phyloP scores from a whole-genome alignment of 2,329 filamentous ascomycete species.

The Nemania diffusa region DNA sequence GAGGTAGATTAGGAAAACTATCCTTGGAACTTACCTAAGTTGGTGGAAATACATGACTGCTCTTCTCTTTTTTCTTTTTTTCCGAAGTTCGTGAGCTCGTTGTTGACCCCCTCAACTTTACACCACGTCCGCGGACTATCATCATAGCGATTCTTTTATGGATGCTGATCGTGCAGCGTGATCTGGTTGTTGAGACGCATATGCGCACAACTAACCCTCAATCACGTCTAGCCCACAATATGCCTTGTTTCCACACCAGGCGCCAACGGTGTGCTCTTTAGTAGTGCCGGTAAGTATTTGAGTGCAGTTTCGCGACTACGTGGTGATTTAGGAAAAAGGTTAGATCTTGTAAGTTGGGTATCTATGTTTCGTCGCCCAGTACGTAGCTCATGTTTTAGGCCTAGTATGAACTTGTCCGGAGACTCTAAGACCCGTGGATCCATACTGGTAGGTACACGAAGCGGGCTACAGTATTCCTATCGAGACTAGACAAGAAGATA shows the following conservation, averaged over 20 bases:
- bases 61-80: background rate
- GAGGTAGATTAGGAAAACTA: background rate
- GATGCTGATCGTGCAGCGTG: background rate
- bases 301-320: background rate
- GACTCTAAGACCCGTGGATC: conserved; percentile 19
- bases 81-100: background rate
- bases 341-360: background rate
- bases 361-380: conserved; percentile 15
- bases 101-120: background rate
- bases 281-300: background rate
- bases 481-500: background rate
- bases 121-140: background rate
- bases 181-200: background rate
- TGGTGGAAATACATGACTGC: background rate
- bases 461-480: background rate
- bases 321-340: background rate
- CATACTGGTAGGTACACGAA: background rate
- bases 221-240: background rate
- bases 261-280: background rate
- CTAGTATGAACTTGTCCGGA: conserved; percentile 8
- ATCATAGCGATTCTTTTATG: background rate
- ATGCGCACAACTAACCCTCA: no score
- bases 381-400: conserved; percentile 21
- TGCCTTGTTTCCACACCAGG: background rate
- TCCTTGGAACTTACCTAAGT: background rate